Conservation (phyloP, 768 basidiomycete genomes). For the Podaxis sp. region DNA sequence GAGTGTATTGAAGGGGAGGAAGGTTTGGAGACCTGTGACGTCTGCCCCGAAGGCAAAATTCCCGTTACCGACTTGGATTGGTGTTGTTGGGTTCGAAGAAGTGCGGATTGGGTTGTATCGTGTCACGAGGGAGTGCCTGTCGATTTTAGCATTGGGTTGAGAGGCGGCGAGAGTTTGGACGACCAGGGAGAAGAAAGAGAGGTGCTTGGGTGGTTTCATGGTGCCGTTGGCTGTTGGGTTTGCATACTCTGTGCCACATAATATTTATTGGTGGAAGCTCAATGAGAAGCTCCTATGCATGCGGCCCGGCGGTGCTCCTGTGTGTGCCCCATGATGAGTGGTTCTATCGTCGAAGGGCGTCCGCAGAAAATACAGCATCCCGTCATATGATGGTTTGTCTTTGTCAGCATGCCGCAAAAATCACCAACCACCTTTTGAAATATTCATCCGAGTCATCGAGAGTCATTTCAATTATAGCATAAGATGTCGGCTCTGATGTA, state of each 20-base stretch:
- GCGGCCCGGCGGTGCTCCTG: neutral
- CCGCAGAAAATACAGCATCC: neutral
- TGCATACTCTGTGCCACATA: too few species aligned
- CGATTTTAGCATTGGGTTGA: constrained; percentile 21
- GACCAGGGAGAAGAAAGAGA: neutral
- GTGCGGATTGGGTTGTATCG: constrained; percentile 47
- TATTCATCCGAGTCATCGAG: neutral
- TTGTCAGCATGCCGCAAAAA: neutral
- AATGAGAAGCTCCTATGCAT: neutral
- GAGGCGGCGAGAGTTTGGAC: neutral
- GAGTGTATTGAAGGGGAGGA: constrained; percentile 50
- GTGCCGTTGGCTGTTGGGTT: neutral
- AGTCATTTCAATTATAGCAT: neutral
- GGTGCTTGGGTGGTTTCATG: neutral
- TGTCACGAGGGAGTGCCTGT: constrained; percentile 41
- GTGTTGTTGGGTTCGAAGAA: constrained; percentile 41
- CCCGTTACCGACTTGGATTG: constrained; percentile 59
- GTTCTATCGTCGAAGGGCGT: neutral
- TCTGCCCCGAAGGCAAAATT: constrained; percentile 60
- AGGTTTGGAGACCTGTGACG: constrained; percentile 54
- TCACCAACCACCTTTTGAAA: neutral
- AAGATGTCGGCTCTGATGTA: neutral
- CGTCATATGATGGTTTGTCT: neutral
- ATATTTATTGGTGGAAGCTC: neutral
- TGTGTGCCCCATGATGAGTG: constrained; percentile 1